Conservation (phyloP, 768 basidiomycete species). For the Pisolithus marmoratus region DNA sequence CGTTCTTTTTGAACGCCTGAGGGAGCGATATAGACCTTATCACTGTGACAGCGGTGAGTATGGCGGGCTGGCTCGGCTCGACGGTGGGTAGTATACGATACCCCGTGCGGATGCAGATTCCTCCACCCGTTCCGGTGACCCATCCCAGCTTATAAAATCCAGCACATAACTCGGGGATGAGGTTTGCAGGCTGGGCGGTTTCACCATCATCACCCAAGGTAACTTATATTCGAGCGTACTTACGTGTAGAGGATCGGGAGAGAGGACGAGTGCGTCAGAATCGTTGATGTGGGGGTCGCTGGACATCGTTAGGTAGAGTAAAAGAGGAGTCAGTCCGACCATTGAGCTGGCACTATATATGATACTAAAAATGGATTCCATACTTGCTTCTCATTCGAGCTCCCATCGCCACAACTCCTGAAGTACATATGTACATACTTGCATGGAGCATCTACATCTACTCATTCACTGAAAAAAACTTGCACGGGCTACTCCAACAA, state of each 20-base stretch:
- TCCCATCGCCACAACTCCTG: too few species aligned
- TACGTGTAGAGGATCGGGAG: conserved; percentile 60
- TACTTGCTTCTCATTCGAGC: too few species aligned
- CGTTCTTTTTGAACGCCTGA: conserved; percentile 91
- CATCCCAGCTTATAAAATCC: conserved; percentile 85
- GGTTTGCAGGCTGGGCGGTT: conserved; percentile 70
- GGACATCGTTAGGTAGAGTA: too few species aligned
- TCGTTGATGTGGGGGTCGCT: conserved; percentile 5
- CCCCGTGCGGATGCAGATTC: conserved; percentile 71
- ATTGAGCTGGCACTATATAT: too few species aligned
- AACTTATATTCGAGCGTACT: conserved; percentile 11
- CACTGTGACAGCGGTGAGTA: conserved; percentile 32
- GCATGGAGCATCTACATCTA: too few species aligned
- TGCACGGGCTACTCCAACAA: too few species aligned
- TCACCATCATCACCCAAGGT: neutral
- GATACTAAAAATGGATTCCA: too few species aligned
- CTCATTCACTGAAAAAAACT: too few species aligned
- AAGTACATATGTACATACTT: too few species aligned
- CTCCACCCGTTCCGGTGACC: conserved; percentile 88
- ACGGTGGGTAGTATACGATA: conserved; percentile 25
- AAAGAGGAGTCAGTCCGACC: too few species aligned
- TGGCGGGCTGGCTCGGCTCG: too few species aligned
- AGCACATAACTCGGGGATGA: conserved; percentile 81
- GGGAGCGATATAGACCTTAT: conserved; percentile 81
- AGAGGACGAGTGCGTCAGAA: conserved; percentile 50